A percentile compares a stretch with the other conserved stretches of the same genome.
Conservation (phyloP, 148 eudicot genomes). For the Amaranthus palmeri region DNA sequence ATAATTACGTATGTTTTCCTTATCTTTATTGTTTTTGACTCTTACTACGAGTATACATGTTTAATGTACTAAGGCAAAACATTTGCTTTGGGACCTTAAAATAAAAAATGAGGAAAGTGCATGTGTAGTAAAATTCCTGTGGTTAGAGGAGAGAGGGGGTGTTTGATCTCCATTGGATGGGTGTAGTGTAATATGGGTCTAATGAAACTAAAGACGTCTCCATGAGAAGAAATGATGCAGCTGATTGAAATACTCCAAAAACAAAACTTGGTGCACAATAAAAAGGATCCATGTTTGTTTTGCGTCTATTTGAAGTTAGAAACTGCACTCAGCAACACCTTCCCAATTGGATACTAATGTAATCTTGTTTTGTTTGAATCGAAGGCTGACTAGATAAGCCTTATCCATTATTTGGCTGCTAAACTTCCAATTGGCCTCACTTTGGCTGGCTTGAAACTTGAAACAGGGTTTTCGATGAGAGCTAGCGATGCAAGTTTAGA, state of each 20-base stretch:
- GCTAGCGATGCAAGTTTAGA: not conserved
- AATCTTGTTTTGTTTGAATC: not conserved
- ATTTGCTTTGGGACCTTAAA: too few relatives aligned
- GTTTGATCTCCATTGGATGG: too few relatives aligned
- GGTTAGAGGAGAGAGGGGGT: too few relatives aligned
- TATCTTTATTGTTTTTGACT: not conserved
- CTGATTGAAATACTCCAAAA: too few relatives aligned
- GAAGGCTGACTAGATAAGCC: not conserved
- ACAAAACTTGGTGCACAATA: too few relatives aligned
- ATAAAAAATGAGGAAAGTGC: too few relatives aligned
- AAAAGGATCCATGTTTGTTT: not conserved
- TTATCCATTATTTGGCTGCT: not conserved
- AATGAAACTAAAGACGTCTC: too few relatives aligned
- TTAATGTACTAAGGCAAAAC: too few relatives aligned
- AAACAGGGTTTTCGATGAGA: not conserved
- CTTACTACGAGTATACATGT: not conserved
- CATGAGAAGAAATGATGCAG: too few relatives aligned
- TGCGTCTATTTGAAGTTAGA: not conserved
- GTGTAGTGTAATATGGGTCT: too few relatives aligned
- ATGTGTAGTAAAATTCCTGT: too few relatives aligned
- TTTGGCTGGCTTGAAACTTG: not conserved
- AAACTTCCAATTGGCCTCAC: not conserved
- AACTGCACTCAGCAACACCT: not conserved
- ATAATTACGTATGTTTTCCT: slow-evolving; percentile 75
- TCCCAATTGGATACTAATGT: not conserved